phyloP scores from a whole-genome alignment of 768 basidiomycete genomes.

The Mycena latifolia region DNA sequence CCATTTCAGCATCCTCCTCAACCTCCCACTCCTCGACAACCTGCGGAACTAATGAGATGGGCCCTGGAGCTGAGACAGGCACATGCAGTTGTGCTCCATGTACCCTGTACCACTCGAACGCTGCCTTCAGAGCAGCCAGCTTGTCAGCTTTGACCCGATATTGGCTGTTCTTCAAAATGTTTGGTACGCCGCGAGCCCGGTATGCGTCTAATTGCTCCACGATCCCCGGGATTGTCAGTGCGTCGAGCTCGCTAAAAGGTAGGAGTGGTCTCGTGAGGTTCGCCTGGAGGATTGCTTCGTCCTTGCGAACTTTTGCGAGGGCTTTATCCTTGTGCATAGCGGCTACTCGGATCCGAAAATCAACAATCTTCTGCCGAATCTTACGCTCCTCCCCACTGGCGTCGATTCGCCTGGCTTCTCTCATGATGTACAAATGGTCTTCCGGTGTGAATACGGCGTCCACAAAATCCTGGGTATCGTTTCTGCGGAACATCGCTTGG shows the following conservation, averaged over 20 bases:
- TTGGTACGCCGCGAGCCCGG: conserved; percentile 12
- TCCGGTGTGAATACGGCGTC: conserved; percentile 27
- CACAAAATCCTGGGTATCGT: conserved; percentile 42
- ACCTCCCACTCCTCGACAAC: conserved; percentile 11
- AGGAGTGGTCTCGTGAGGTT: background rate
- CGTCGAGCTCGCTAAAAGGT: background rate
- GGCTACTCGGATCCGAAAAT: conserved; percentile 9
- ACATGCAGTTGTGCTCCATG: background rate
- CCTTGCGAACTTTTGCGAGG: background rate
- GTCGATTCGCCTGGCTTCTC: conserved; percentile 9
- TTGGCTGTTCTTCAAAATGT: conserved; percentile 5
- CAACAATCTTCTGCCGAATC: background rate
- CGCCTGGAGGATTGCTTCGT: background rate
- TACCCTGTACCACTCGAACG: background rate
- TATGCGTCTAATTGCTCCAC: conserved; percentile 3
- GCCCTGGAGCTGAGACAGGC: no score
- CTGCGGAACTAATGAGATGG: background rate
- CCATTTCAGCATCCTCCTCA: conserved; percentile 25
- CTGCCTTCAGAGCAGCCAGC: background rate
- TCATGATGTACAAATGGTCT: conserved; percentile 19
- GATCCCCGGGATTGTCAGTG: background rate
- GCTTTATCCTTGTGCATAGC: conserved; percentile 13
- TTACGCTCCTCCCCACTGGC: background rate
- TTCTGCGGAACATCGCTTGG: conserved; percentile 38
- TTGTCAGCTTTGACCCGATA: conserved; percentile 15